Conservation (phyloP, 2,329 filamentous ascomycete genomes). For the Colletotrichum lupini region DNA sequence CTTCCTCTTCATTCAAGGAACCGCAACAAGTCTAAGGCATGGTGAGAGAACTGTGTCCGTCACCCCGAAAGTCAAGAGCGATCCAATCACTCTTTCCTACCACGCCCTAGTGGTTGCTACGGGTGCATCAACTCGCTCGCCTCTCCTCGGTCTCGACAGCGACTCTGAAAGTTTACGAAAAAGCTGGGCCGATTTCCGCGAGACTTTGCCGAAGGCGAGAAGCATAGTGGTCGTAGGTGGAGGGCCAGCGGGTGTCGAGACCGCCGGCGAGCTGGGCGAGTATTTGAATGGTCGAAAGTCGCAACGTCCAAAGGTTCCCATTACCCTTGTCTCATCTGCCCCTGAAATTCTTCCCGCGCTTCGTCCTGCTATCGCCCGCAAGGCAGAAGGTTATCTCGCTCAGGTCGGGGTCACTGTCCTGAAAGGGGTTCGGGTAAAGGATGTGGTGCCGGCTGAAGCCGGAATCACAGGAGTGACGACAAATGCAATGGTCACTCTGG, state of each 20-base stretch:
- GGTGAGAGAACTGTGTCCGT: constrained; percentile 46
- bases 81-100: constrained; percentile 44
- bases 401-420: constrained; percentile 59
- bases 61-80: neutral
- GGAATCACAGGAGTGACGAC: constrained; percentile 42
- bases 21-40: constrained; percentile 49
- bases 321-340: constrained; percentile 56
- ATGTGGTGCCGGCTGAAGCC: constrained; percentile 43
- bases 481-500: constrained; percentile 49
- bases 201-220: constrained; percentile 50
- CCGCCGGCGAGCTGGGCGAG: constrained; percentile 62
- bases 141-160: constrained; percentile 52
- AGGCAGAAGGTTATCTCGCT: constrained; percentile 53
- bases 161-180: constrained; percentile 46
- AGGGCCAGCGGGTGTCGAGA: constrained; percentile 62
- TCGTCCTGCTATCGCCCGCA: constrained; percentile 48
- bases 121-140: constrained; percentile 56
- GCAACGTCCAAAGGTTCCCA: constrained; percentile 49
- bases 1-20: constrained; percentile 57
- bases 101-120: constrained; percentile 62
- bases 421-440: constrained; percentile 51
- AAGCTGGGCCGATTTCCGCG: constrained; percentile 52
- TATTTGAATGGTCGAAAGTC: constrained; percentile 57
- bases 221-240: constrained; percentile 61
- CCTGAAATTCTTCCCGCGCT: constrained; percentile 53